phyloP scores from a whole-genome alignment of 768 basidiomycete genomes.

The Hemileccinum impolitum region DNA sequence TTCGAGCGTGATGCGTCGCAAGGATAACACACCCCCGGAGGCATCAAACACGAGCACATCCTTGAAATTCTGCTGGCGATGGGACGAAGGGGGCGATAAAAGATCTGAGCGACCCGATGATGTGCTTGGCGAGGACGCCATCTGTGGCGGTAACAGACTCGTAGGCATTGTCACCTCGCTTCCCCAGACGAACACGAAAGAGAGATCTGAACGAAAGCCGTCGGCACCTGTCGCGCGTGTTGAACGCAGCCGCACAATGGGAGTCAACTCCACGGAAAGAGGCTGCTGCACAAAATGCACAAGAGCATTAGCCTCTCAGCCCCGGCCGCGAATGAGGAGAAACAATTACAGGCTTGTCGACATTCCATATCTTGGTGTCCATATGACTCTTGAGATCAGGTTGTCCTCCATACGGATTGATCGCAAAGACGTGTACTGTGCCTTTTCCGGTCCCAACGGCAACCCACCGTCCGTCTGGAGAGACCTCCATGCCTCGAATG shows the following conservation, averaged over 20 bases:
- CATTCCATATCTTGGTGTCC: conserved; percentile 55
- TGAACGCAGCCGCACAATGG: conserved; percentile 54
- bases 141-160: conserved; percentile 34
- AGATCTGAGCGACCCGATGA: conserved; percentile 29
- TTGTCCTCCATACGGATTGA: conserved; percentile 73
- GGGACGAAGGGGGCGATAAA: conserved; percentile 27
- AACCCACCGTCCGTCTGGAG: conserved; percentile 60
- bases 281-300: conserved; percentile 39
- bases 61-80: conserved; percentile 48
- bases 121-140: conserved; percentile 25
- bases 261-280: conserved; percentile 49
- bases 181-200: conserved; percentile 51
- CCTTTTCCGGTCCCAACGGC: conserved; percentile 63
- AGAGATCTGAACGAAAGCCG: conserved; percentile 39
- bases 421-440: conserved; percentile 69
- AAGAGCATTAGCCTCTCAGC: neutral
- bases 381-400: conserved; percentile 62
- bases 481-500: conserved; percentile 46
- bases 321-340: neutral
- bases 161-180: conserved; percentile 34
- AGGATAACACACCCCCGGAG: conserved; percentile 47
- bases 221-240: conserved; percentile 27
- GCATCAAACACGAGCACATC: conserved; percentile 71
- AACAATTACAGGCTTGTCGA: conserved; percentile 41
- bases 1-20: conserved; percentile 53